These are phyloP conservation scores for Trichopus zeylanicus DNA, from an alignment of 116 monocot species.

Conservation along the genomic window DNA sequence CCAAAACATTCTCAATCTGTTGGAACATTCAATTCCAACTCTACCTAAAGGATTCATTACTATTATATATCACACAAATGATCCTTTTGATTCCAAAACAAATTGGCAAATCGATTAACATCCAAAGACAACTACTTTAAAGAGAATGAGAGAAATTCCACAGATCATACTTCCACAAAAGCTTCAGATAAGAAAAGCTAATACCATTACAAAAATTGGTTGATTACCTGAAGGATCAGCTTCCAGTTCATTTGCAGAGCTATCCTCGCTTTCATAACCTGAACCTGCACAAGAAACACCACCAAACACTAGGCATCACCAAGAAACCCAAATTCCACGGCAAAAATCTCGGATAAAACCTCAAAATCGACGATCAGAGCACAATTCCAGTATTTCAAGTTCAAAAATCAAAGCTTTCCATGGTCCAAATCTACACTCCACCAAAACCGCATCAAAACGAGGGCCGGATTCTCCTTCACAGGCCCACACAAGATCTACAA, in stretches of 20 bases:
- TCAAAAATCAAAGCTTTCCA: too few species aligned
- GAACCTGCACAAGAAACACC: constrained; percentile 28
- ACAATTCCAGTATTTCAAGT: too few species aligned
- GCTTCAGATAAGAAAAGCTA: not conserved
- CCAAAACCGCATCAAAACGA: not conserved
- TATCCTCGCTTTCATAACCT: constrained; percentile 58
- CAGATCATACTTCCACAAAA: not conserved
- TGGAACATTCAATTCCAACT: not conserved
- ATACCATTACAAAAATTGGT: not conserved
- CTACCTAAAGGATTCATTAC: too few species aligned
- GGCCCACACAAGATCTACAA: not conserved
- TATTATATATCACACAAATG: not conserved
- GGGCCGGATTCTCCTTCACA: too few species aligned
- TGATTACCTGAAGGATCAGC: constrained; percentile 40
- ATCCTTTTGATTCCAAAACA: not conserved
- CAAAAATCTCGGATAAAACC: not conserved
- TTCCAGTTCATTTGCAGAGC: constrained; percentile 35
- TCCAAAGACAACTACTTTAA: not conserved
- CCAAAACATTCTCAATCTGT: not conserved
- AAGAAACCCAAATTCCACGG: too few species aligned
- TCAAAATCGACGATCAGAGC: too few species aligned
- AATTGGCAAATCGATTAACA: not conserved
- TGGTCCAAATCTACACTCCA: not conserved
- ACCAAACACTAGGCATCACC: not conserved
- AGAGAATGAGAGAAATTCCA: not conserved